These are phyloP conservation scores for Vinca minor DNA, from an alignment of 257 asterid species.

Conservation along the genomic window DNA sequence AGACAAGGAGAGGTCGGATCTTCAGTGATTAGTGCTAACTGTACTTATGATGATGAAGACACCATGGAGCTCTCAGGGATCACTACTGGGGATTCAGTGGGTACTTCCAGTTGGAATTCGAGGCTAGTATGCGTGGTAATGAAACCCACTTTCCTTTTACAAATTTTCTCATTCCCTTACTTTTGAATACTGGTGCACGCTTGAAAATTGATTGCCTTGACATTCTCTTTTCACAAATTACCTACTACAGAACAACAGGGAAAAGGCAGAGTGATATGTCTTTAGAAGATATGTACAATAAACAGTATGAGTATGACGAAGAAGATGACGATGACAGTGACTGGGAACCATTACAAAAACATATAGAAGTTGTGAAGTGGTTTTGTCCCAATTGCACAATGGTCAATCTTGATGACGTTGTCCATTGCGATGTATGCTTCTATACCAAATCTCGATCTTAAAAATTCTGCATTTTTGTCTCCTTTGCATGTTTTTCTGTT, in stretches of 20 bases:
- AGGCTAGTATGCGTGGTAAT: conserved; percentile 18
- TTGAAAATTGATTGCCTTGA: conserved; percentile 13
- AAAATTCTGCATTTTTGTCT: background rate
- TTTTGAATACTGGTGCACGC: background rate
- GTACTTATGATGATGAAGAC: conserved; percentile 13
- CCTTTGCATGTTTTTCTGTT: background rate
- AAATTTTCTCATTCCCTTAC: conserved; percentile 4
- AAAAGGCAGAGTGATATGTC: conserved; percentile 46
- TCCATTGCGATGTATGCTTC: conserved; percentile 56
- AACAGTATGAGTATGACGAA: conserved; percentile 45
- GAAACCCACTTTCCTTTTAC: conserved; percentile 4
- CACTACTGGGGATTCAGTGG: conserved; percentile 16
- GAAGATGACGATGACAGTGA: conserved; percentile 74
- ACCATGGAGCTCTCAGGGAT: conserved; percentile 13
- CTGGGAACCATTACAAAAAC: conserved; percentile 44
- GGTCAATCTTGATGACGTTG: conserved; percentile 47
- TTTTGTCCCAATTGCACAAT: conserved; percentile 88
- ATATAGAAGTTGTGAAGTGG: conserved; percentile 54
- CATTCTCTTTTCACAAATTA: conserved; percentile 10
- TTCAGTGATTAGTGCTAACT: conserved; percentile 20
- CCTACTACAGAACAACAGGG: conserved; percentile 44
- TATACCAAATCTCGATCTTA: background rate
- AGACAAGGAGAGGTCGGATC: conserved; percentile 19
- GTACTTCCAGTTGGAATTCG: conserved; percentile 7
- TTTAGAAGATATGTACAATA: conserved; percentile 65